Conservation (phyloP, 331 rosid species). For the Acacia pycnantha region DNA sequence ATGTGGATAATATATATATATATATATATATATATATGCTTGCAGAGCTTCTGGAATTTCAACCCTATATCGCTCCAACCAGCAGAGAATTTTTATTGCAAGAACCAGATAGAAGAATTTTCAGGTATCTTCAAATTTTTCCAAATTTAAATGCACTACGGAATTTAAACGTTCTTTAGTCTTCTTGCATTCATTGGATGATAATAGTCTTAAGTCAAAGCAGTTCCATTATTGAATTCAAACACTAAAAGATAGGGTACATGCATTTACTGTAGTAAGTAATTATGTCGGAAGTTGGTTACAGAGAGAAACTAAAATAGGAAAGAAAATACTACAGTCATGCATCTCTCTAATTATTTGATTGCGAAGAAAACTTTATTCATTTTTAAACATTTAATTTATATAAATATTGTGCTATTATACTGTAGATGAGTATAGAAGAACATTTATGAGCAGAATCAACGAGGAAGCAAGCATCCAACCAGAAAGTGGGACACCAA, state of each 20-base stretch:
- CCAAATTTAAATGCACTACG: not conserved
- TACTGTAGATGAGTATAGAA: constrained; percentile 42
- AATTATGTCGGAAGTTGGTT: constrained; percentile 19
- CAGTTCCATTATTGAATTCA: not conserved
- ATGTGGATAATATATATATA: too few relatives aligned
- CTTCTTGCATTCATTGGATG: constrained; percentile 12
- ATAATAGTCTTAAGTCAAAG: not conserved
- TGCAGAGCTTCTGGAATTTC: constrained; percentile 58
- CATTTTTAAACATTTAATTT: not conserved
- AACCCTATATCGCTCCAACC: constrained; percentile 48
- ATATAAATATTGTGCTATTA: not conserved
- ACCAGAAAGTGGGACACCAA: constrained; percentile 42
- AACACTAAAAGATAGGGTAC: not conserved
- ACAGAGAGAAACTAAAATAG: constrained; percentile 11
- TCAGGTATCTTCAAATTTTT: constrained; percentile 42
- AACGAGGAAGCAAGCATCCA: constrained; percentile 43
- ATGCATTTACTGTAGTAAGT: not conserved
- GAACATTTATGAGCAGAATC: constrained; percentile 40
- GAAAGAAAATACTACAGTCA: not conserved
- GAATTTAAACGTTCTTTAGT: not conserved
- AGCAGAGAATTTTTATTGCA: constrained; percentile 54
- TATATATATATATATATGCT: not conserved
- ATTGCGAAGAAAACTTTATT: not conserved
- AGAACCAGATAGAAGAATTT: constrained; percentile 50
- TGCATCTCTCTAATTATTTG: not conserved